Conservation (phyloP, 257 asterid genomes). For the Solanum sitiens region DNA sequence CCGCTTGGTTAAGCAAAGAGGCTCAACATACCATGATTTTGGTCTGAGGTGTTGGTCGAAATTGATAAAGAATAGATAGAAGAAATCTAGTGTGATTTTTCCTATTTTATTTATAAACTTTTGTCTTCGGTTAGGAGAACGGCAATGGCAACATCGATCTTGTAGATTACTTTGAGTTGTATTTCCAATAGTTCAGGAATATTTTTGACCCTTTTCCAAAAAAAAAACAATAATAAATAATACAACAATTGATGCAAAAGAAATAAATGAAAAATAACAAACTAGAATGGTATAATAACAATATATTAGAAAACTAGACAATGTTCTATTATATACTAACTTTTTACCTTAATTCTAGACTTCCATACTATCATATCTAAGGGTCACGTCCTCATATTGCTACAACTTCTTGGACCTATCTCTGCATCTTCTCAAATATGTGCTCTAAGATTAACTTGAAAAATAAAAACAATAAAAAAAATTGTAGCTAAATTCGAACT, state of each 20-base stretch:
- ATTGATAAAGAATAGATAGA: no score
- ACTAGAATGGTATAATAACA: background rate
- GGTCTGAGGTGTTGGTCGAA: constrained; percentile 23
- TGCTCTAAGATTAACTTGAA: background rate
- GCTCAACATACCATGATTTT: constrained; percentile 44
- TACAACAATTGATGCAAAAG: background rate
- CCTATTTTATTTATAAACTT: no score
- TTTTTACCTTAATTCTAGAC: background rate
- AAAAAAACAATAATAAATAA: background rate
- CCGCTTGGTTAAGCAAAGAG: constrained; percentile 22
- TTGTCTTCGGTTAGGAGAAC: no score
- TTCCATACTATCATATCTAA: background rate
- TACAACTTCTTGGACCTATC: background rate
- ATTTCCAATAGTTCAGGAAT: no score
- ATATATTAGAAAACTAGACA: background rate
- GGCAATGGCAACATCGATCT: no score
- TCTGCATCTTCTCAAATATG: background rate
- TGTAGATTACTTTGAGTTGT: no score
- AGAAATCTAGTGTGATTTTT: no score
- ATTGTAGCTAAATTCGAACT: background rate
- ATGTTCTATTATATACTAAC: background rate
- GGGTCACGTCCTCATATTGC: background rate
- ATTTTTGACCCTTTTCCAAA: no score
- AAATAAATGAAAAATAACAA: background rate
- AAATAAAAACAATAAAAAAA: no score